Percentiles rank a stretch among this genome's conserved stretches.
Evolutionary conservation across 2,329 filamentous ascomycete species (phyloP).

Genomic region (Arthrocladium fulminans): DNA sequence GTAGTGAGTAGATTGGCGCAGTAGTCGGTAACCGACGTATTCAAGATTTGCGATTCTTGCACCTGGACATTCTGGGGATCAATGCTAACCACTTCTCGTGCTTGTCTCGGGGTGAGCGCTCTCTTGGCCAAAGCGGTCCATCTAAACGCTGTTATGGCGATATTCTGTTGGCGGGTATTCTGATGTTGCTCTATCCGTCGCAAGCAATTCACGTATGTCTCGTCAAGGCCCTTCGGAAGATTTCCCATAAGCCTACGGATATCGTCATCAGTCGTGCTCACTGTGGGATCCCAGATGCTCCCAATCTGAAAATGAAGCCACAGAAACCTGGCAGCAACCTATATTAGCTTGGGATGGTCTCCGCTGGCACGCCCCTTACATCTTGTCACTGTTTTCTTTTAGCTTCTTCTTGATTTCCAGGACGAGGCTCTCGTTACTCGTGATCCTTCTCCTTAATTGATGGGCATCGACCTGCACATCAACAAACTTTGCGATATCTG

Average conservation of each 20-base stretch:
- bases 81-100: not conserved
- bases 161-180: not conserved
- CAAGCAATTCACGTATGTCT: not conserved
- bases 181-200: not conserved
- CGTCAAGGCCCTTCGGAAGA: not conserved
- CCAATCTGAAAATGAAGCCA: not conserved
- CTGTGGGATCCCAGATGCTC: not conserved
- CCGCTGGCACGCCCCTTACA: not conserved
- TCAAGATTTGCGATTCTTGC: not conserved
- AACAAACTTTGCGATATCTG: not conserved
- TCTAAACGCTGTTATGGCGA: not conserved
- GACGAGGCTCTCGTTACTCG: not conserved
- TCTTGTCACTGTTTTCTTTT: not conserved
- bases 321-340: not conserved
- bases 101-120: not conserved
- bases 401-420: not conserved
- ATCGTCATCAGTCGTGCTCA: not conserved
- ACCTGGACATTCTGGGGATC: not conserved
- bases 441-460: not conserved
- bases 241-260: not conserved
- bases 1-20: not conserved
- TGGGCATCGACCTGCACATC: not conserved
- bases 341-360: not conserved
- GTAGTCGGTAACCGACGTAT: not conserved
- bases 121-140: not conserved